Percentiles rank a stretch among this genome's conserved stretches.
Evolutionary conservation across 2,329 filamentous ascomycete species (phyloP).

Genomic region (Scedosporium dehoogii): DNA sequence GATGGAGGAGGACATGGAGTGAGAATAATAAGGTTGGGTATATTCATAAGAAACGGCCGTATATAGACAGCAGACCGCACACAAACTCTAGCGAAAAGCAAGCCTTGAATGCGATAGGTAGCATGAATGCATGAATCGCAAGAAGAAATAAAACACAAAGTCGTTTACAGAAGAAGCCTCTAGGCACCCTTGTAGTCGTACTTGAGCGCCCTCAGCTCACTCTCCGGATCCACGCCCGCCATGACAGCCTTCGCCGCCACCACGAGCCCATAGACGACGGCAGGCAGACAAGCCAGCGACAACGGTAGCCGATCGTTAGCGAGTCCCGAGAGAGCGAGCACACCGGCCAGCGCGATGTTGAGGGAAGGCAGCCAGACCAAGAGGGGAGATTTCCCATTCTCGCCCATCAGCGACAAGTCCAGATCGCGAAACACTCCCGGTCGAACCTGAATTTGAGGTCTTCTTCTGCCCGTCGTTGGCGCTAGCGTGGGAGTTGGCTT

Average conservation of each 20-base stretch:
- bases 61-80: not conserved
- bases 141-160: not conserved
- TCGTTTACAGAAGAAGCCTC: not conserved
- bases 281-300: slow-evolving; percentile 36
- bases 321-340: slow-evolving; percentile 39
- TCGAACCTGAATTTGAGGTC: not conserved
- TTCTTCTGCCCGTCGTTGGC: slow-evolving; percentile 3
- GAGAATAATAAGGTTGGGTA: not conserved
- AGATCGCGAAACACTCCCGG: slow-evolving; percentile 6
- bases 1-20: not conserved
- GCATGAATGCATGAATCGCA: not conserved
- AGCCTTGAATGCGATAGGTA: not conserved
- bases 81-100: not conserved
- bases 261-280: slow-evolving; percentile 49
- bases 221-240: slow-evolving; percentile 57
- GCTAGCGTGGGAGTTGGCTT: slow-evolving; percentile 10
- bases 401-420: slow-evolving; percentile 8
- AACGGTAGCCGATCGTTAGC: slow-evolving; percentile 21
- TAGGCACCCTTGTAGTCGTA: slow-evolving; percentile 61
- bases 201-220: slow-evolving; percentile 49
- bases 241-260: slow-evolving; percentile 56
- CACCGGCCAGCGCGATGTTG: slow-evolving; percentile 45
- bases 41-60: not conserved
- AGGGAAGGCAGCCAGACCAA: slow-evolving; percentile 39
- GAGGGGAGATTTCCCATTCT: slow-evolving; percentile 4